Evolutionary conservation across 2,329 filamentous ascomycete genomes (phyloP).

Genomic region (Fusarium neocosmosporiellum): DNA sequence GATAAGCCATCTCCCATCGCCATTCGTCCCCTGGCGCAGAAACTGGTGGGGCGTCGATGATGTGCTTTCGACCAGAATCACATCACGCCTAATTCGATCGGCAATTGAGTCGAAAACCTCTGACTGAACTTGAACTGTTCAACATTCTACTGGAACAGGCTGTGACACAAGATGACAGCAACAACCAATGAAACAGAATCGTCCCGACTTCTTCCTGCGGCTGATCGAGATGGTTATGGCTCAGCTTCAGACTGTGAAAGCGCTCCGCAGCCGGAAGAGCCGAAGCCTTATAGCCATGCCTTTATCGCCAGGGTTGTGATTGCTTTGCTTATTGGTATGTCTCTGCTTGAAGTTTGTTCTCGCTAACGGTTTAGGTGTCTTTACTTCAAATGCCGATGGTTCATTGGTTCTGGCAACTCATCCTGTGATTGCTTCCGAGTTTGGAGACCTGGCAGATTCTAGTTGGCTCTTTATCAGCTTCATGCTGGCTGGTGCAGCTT

Average conservation of each 20-base stretch:
- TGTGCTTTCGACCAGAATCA: constrained; percentile 6
- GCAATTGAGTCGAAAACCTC: background rate
- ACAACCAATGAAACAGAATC: constrained; percentile 11
- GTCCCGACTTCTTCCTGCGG: constrained; percentile 10
- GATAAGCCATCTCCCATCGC: background rate
- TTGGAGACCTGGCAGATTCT: constrained; percentile 65
- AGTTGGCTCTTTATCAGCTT: constrained; percentile 53
- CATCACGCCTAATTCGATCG: background rate
- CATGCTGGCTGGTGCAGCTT: constrained; percentile 46
- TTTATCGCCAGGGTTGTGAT: constrained; percentile 32
- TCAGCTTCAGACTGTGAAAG: constrained; percentile 17
- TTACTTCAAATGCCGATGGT: constrained; percentile 72
- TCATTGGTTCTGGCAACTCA: constrained; percentile 76
- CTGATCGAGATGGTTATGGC: constrained; percentile 8
- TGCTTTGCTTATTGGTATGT: constrained; percentile 32
- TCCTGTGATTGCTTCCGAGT: constrained; percentile 70
- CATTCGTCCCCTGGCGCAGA: background rate
- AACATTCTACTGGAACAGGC: background rate
- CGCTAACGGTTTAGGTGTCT: constrained; percentile 55
- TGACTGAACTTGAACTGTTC: background rate
- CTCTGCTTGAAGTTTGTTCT: background rate
- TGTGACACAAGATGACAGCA: background rate
- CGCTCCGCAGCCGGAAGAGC: background rate
- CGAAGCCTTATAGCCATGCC: constrained; percentile 25
- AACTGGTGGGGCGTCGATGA: constrained; percentile 3